phyloP scores from a whole-genome alignment of 306 rosid genomes.

The Quercus dentata region DNA sequence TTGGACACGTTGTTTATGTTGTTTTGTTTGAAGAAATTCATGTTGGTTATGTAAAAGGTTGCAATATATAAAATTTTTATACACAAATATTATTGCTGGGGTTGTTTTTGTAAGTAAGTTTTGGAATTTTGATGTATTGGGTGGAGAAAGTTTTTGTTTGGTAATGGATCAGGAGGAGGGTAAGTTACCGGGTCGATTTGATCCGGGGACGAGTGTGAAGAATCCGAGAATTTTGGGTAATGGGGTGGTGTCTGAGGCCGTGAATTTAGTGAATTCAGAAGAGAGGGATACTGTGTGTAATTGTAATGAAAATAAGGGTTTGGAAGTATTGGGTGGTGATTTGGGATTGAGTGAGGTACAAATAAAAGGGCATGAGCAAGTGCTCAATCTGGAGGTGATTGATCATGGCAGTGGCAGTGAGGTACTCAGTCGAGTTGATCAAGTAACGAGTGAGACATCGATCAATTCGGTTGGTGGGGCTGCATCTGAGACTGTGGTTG shows the following conservation, averaged over 20 bases:
- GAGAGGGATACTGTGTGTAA: constrained; percentile 2
- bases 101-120: constrained; percentile 13
- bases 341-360: constrained; percentile 30
- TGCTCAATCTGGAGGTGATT: constrained; percentile 14
- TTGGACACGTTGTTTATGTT: constrained; percentile 26
- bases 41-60: constrained; percentile 18
- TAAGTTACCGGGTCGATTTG: constrained; percentile 31
- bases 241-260: constrained; percentile 37
- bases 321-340: constrained; percentile 20
- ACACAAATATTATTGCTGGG: constrained; percentile 18
- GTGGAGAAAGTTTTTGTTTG: constrained; percentile 17
- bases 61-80: not conserved
- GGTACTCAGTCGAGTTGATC: constrained; percentile 31
- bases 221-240: constrained; percentile 37
- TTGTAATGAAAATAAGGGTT: constrained; percentile 27
- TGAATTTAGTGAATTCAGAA: constrained; percentile 20
- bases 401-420: constrained; percentile 23
- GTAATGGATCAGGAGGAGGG: constrained; percentile 48
- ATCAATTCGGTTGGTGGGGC: constrained; percentile 33
- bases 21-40: constrained; percentile 1
- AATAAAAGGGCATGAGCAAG: constrained; percentile 17
- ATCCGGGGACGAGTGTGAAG: constrained; percentile 24
- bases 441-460: constrained; percentile 36
- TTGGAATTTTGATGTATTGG: constrained; percentile 1
- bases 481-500: constrained; percentile 46